Evolutionary conservation across 768 basidiomycete species (phyloP), one percentile per base, ranked within the genome.

Genomic region (Gloeopeniophorella convolvens): DNA sequence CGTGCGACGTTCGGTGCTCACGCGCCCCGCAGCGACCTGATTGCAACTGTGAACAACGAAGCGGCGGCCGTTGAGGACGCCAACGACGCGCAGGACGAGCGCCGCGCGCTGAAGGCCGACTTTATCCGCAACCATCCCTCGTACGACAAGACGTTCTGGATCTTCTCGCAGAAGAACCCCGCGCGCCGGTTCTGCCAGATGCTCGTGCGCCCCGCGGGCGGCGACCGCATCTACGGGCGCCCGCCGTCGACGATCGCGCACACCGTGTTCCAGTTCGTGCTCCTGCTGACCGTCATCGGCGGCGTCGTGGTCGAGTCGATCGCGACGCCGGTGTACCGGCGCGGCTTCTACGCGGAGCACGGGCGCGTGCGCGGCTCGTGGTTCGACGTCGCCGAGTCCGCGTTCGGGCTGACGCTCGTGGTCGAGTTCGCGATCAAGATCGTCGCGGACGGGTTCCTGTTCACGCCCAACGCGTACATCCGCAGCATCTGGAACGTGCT

Each of bases 401-500:
- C 76, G 0, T 84, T 96, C 50, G 85, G 83, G 0, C 67, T 84
- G 56, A 68, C 74, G 4, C 80, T 95, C 18, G 68, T 94, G 36
- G 56, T 82, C 48, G 95, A 98, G 62, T 92, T 93, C 59, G 45
- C 85, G 55, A 81, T 96, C 80, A 97, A 97, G 68, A 68, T 93
- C 63, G 70, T 91, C 40, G 95, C 95, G 1, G 95, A 98, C 61
- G 95, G 95, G 0, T 86, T 95, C 65, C 62, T 86, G 12, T 92
- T 93, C 68, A 83, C 88, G 0, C 92, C 92, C 0, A 93, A 93
- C 59, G 91, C 92, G 0, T 97, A 98, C 63, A 65, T 96, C 24
- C 83, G 83, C 23, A 89, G 87, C 54, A 83, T 93, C 7, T 97
- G 93, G 92, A 97, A 97, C 64, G 66, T 85, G 59, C 69, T 97